A percentile compares a stretch with the other conserved stretches of the same genome.
phyloP scores from a whole-genome alignment of 148 eudicot species.

The Chenopodium album region DNA sequence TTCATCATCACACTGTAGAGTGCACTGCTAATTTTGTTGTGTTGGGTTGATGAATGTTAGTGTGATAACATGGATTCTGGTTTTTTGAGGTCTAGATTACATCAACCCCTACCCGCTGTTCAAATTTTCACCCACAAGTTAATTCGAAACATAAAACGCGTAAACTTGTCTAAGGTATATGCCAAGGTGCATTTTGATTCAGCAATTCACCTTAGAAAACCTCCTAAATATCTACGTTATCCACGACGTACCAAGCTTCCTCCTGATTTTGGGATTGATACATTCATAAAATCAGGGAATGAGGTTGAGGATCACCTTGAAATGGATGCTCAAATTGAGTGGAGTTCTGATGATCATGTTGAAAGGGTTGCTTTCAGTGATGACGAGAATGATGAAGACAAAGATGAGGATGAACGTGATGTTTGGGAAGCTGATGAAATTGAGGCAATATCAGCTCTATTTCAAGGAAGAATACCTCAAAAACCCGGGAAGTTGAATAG shows the following conservation, averaged over 20 bases:
- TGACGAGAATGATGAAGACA: slow-evolving; percentile 18
- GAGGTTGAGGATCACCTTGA: slow-evolving; percentile 21
- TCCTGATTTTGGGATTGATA: slow-evolving; percentile 37
- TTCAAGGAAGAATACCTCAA: slow-evolving; percentile 82
- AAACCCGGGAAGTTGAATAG: slow-evolving; percentile 73
- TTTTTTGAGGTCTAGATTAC: slow-evolving; percentile 13
- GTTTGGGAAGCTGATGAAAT: slow-evolving; percentile 77
- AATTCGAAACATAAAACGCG: neutral
- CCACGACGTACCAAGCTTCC: slow-evolving; percentile 62
- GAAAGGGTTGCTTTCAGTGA: slow-evolving; percentile 23
- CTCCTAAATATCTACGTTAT: slow-evolving; percentile 48
- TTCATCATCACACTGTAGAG: neutral
- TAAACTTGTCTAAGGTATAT: slow-evolving; percentile 11
- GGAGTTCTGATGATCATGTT: slow-evolving; percentile 17
- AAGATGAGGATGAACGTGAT: slow-evolving; percentile 27
- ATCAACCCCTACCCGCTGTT: slow-evolving; percentile 8
- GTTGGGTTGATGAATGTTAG: neutral
- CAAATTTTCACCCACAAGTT: slow-evolving; percentile 6
- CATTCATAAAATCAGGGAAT: slow-evolving; percentile 28
- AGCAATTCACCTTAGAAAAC: slow-evolving; percentile 29
- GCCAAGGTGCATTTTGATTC: slow-evolving; percentile 22
- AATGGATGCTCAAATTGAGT: slow-evolving; percentile 17
- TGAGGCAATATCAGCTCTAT: slow-evolving; percentile 86
- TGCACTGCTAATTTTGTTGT: neutral
- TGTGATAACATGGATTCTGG: slow-evolving; percentile 19